phyloP scores from a whole-genome alignment of 129 eudicot species.

The Escallonia herrerae region DNA sequence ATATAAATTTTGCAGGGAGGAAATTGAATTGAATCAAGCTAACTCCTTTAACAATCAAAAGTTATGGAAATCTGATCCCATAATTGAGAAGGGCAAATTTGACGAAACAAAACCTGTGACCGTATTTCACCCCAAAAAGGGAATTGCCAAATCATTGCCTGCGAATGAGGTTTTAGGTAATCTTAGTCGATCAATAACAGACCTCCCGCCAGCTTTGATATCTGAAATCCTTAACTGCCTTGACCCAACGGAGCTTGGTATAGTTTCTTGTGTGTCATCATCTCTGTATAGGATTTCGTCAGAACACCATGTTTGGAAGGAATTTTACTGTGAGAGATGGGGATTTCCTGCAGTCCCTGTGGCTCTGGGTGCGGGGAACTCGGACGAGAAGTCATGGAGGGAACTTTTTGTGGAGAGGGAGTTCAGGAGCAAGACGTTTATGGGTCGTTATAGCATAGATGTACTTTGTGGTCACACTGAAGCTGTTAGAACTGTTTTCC shows the following conservation, averaged over 20 bases:
- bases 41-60: conserved; percentile 13
- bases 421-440: conserved; percentile 64
- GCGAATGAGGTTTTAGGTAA: conserved; percentile 26
- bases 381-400: conserved; percentile 78
- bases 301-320: conserved; percentile 84
- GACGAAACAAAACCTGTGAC: conserved; percentile 12
- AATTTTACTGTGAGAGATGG: conserved; percentile 92
- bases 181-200: conserved; percentile 42
- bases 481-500: conserved; percentile 68
- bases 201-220: conserved; percentile 76
- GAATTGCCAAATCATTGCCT: conserved; percentile 17
- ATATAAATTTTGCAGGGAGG: conserved; percentile 6
- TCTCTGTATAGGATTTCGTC: conserved; percentile 59
- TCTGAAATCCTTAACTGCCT: conserved; percentile 89
- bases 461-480: conserved; percentile 66
- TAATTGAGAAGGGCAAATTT: conserved; percentile 11
- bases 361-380: conserved; percentile 22
- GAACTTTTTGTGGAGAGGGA: conserved; percentile 81
- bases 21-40: conserved; percentile 20
- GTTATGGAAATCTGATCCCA: conserved; percentile 20
- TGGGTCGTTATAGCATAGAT: conserved; percentile 70
- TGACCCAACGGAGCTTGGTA: conserved; percentile 86
- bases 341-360: conserved; percentile 47
- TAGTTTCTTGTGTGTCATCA: conserved; percentile 75
- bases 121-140: conserved; percentile 13